Conservation (phyloP, 2,329 filamentous ascomycete species). For the Aureobasidium sp. region DNA sequence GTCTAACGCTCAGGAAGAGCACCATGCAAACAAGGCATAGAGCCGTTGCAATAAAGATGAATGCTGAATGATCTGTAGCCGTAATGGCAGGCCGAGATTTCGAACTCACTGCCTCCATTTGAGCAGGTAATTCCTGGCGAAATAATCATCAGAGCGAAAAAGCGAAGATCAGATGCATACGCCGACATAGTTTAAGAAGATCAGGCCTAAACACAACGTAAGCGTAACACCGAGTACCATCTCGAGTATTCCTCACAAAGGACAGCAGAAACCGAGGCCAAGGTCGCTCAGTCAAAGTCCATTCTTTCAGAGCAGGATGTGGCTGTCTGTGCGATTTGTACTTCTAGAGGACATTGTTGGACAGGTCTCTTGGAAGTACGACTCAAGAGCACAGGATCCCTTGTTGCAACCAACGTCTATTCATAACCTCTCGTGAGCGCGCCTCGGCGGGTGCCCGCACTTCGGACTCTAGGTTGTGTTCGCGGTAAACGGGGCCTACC, state of each 20-base stretch:
- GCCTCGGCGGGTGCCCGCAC: not conserved
- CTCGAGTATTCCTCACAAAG: not conserved
- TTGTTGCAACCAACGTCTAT: not conserved
- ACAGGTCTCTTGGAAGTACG: not conserved
- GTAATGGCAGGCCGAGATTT: not conserved
- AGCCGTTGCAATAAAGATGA: not conserved
- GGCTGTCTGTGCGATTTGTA: constrained; percentile 6
- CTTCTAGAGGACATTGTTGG: not conserved
- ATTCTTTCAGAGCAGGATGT: not conserved
- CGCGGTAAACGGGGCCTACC: not conserved
- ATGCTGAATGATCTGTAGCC: constrained; percentile 1
- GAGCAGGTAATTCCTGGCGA: not conserved
- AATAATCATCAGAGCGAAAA: not conserved
- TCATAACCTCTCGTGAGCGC: not conserved
- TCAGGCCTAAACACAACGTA: not conserved
- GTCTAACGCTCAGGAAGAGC: not conserved
- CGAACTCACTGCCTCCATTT: not conserved
- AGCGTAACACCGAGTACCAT: not conserved
- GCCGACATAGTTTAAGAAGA: not conserved
- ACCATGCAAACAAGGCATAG: not conserved
- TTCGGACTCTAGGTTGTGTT: not conserved
- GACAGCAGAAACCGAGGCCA: not conserved
- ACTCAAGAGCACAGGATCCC: not conserved
- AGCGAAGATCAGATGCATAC: not conserved
- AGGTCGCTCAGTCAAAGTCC: not conserved